phyloP scores from a whole-genome alignment of 768 basidiomycete genomes.

The Boletellus sp. region DNA sequence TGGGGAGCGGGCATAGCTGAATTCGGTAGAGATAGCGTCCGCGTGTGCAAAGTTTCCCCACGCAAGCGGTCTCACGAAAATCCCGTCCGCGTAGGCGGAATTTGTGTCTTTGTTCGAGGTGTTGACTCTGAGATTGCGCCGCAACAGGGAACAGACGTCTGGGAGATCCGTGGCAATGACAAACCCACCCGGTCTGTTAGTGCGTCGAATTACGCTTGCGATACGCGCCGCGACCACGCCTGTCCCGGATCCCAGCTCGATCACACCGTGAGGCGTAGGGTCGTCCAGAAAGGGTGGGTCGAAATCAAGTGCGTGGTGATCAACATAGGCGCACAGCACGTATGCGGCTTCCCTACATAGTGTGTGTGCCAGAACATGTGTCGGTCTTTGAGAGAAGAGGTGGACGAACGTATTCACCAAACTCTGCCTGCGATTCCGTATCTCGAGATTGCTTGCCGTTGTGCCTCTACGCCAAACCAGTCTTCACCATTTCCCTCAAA shows the following conservation, averaged over 20 bases:
- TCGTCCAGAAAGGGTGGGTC: slow-evolving; percentile 49
- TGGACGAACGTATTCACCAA: slow-evolving; percentile 51
- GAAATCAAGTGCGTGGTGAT: slow-evolving; percentile 37
- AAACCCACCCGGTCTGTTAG: slow-evolving; percentile 13
- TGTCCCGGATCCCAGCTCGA: slow-evolving; percentile 82
- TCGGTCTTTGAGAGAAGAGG: slow-evolving; percentile 8
- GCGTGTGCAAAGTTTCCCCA: slow-evolving; percentile 64
- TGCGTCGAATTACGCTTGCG: slow-evolving; percentile 39
- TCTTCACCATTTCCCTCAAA: neutral
- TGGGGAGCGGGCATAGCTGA: slow-evolving; percentile 18
- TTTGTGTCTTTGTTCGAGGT: neutral
- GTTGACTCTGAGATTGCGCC: slow-evolving; percentile 35
- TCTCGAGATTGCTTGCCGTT: slow-evolving; percentile 56
- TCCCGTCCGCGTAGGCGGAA: slow-evolving; percentile 12
- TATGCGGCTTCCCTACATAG: slow-evolving; percentile 72
- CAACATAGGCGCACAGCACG: slow-evolving; percentile 52
- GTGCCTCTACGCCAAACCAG: slow-evolving; percentile 35
- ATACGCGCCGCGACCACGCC: slow-evolving; percentile 54
- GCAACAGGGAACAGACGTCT: slow-evolving; percentile 58
- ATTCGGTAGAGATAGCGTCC: slow-evolving; percentile 36
- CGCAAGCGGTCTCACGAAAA: slow-evolving; percentile 52
- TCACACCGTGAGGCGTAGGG: slow-evolving; percentile 31
- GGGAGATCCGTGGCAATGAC: slow-evolving; percentile 71
- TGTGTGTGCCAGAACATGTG: neutral
- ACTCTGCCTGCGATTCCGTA: slow-evolving; percentile 86